Evolutionary conservation across 345 rosid genomes (phyloP), one percentile per base, ranked within the genome.

Genomic region (Salix viminalis): DNA sequence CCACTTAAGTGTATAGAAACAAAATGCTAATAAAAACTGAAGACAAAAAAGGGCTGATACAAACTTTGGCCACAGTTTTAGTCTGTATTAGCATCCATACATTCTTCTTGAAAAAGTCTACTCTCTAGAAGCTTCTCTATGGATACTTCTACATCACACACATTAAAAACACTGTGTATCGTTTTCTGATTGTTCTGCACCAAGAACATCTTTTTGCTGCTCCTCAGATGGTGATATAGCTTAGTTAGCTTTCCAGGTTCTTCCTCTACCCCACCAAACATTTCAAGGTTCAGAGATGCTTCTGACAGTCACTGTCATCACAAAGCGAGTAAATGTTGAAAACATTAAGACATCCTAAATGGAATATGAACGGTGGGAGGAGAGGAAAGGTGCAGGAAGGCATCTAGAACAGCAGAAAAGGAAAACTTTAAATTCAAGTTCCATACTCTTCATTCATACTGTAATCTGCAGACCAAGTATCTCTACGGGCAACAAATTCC

Each of bases 401-500:
- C 15, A 48, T 44, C 39, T 7, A 41, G 32, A 34, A 61, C 7
- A 46, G 5, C 54, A 13, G 1, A 66, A 4, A 65, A 72, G 19
- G 46, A 50, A 65, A 44, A n/a, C 32, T 30, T 65, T 2, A 56
- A 74, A 69, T 72, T 58, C 67, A 54, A 41, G 19, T 11, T 70
- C 58, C 89, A 71, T 88, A 90, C 94, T 83, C 81, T 74, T 82
- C 86, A 54, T 62, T 62, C 42, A 74, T 69, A 77, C 34, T 3
- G 50, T 64, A 28, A 74, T 65, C 80, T 30, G 68, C 44, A 19
- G 83, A 70, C 80, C 69, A 75, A 41, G 72, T 61, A 58, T 78
- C 87, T 64, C 71, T 70, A 19, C 64, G 37, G 37, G 78, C 77
- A 4, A 75, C 73, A 79, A 67, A 48, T 34, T 80, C 86, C 74